Evolutionary conservation across 192 early-diverging fungal genomes (phyloP), one percentile per base, ranked within the genome.

Genomic region (Obelidium mucronatum): DNA sequence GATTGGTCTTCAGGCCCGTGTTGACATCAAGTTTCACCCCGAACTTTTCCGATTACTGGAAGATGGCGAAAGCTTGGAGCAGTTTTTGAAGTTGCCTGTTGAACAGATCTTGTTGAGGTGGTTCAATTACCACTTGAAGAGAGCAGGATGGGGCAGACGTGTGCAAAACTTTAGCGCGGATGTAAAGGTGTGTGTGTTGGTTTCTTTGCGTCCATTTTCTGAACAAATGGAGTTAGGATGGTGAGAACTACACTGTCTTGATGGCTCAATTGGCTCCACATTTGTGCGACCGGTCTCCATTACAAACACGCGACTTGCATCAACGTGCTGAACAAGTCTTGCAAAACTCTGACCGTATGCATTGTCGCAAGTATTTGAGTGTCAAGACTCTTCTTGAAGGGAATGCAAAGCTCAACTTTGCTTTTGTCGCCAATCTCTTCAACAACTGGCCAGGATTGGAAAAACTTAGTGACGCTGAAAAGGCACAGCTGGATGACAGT

Each of bases 121-220:
- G 98, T 96, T 98, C 89, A 99, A 99, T 86, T 99, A 96, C 87
- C 98, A 99, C 78, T 80, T 99, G 75, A 96, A 95, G 68, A 94
- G 94, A 64, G 95, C 95, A 42, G 92, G 92, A 36, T 97, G 94
- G 92, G 75, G 87, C 51, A 85, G 94, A 37, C 85, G 85, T 53
- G 95, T 99, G 34, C 86, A 85, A 26, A 99, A 99, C 88, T 97
- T 99, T 81, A 91, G 86, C 70, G 82, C 85, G 74, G 98, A 99
- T 85, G 91, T 99, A 73, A 91, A 92, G 81, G 80, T 81, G 58
- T 26, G 72, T 22, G 22, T 42, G 31, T 72, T 33, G 54, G 34
- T 4, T 3, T 22, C n/a, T 26, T 2, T 26, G 30, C 24, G 28
- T 60, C 3, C 30, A 15, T 22, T 22, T 13, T 5, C 61, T 34